A percentile compares a stretch with the other conserved stretches of the same genome.
These are phyloP conservation scores for Stagonosporopsis vannaccii DNA, from an alignment of 2,329 filamentous ascomycete genomes.

Conservation along the genomic window DNA sequence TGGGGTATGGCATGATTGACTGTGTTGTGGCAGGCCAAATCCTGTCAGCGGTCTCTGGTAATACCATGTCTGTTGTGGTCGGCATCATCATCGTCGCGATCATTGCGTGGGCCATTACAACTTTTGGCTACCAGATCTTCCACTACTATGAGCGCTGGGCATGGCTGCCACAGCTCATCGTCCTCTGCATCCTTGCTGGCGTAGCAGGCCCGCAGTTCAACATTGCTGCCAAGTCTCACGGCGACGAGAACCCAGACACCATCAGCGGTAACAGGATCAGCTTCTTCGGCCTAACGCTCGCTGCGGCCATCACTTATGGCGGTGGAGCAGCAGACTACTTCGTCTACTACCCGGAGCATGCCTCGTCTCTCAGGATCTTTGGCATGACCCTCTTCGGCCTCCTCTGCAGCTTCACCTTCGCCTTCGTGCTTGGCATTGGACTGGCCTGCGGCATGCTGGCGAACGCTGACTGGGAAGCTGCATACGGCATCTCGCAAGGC, in stretches of 20 bases:
- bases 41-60: conserved; percentile 67
- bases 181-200: conserved; percentile 68
- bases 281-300: conserved; percentile 74
- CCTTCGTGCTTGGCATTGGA: conserved; percentile 68
- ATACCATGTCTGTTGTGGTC: conserved; percentile 68
- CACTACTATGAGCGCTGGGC: conserved; percentile 74
- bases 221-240: conserved; percentile 58
- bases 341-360: conserved; percentile 67
- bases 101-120: conserved; percentile 69
- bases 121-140: conserved; percentile 72
- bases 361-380: conserved; percentile 63
- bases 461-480: conserved; percentile 62
- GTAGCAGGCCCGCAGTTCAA: conserved; percentile 68
- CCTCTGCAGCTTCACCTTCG: conserved; percentile 65
- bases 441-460: conserved; percentile 64
- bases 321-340: conserved; percentile 72
- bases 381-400: conserved; percentile 65
- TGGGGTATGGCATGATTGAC: conserved; percentile 69
- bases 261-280: conserved; percentile 66
- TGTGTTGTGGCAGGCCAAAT: conserved; percentile 73
- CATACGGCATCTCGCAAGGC: conserved; percentile 66
- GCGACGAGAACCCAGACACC: conserved; percentile 56
- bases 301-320: conserved; percentile 69
- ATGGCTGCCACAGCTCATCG: conserved; percentile 69
- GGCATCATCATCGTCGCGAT: conserved; percentile 71